Conservation (phyloP, 495 filamentous ascomycete species). For the Entonaema liquescens region DNA sequence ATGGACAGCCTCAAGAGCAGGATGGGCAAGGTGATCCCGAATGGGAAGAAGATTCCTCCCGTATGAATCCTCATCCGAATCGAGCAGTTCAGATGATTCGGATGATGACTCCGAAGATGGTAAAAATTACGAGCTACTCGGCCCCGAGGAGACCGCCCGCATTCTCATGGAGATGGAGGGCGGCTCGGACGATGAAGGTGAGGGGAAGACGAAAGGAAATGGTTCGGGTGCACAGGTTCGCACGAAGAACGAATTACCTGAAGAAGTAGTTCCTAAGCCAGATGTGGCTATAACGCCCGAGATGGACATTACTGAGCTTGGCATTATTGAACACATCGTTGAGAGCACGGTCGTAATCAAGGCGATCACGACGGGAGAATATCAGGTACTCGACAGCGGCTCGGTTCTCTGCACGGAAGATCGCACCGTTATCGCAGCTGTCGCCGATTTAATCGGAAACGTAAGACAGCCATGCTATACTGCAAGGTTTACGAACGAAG, state of each 20-base stretch:
- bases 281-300: constrained; percentile 75
- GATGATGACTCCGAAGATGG: constrained; percentile 72
- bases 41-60: constrained; percentile 73
- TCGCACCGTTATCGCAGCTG: constrained; percentile 75
- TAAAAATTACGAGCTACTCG: constrained; percentile 76
- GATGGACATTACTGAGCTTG: constrained; percentile 78
- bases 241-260: constrained; percentile 77
- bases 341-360: constrained; percentile 81
- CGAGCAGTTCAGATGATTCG: constrained; percentile 63
- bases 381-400: constrained; percentile 80
- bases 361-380: constrained; percentile 79
- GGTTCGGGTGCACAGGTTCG: constrained; percentile 58
- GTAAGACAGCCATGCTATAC: constrained; percentile 86
- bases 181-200: constrained; percentile 75
- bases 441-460: constrained; percentile 82
- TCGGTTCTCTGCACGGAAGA: constrained; percentile 85
- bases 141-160: constrained; percentile 78
- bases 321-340: constrained; percentile 74
- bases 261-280: constrained; percentile 75
- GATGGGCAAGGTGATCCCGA: constrained; percentile 50
- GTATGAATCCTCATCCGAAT: constrained; percentile 57
- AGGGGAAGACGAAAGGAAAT: constrained; percentile 56
- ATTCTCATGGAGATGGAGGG: constrained; percentile 80
- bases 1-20: constrained; percentile 23
- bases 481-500: constrained; percentile 70